Evolutionary conservation across 768 basidiomycete species (phyloP), one percentile per base, ranked within the genome.

Genomic region (Leccinellum rugosiceps): DNA sequence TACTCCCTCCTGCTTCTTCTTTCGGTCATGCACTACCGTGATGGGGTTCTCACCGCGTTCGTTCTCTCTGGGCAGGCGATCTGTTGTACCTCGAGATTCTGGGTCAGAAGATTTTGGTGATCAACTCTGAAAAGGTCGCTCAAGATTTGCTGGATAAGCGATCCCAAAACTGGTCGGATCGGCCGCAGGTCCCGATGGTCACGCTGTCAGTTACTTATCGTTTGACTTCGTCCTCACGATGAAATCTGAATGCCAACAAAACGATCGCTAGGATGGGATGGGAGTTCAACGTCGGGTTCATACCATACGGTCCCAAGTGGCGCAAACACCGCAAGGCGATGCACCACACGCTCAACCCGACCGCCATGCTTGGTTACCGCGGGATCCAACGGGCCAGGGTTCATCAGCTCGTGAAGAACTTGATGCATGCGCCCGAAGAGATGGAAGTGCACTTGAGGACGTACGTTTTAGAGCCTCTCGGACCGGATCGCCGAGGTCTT

Each of bases 271-370:
- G 63, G 30, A 72, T 74, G 71, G 75, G 76, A 17, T 78, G 75
- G 72, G 73, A 74, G 50, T 77, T 75, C 56, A 72, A 75, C 52
- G 63, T 72, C 7, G 72, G 66, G 26, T 62, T 74, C 31, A 68
- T 73, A 59, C 68, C 63, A 2, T 77, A 79, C 56, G 75, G 74
- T 1, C 51, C 72, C 2, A 58, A 56, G 45, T 79, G 77, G 78
- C 70, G 75, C 8, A 64, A 59, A 31, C 73, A 77, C 54, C 63
- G 77, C 32, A 69, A 72, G 46, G 65, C 73, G 32, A 71, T 72
- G 56, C 75, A 76, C 43, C 74, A 78, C 34, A 63, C 63, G n/a
- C 68, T 77, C 59, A 67, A 65, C 45, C 68, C 65, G n/a, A 68
- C 67, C 4, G 67, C 69, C 0, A 58, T 66, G 57, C 5, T 64